A percentile compares a stretch with the other conserved stretches of the same genome.
These are phyloP conservation scores for Ascochyta viciae-villosae DNA, from an alignment of 2,329 filamentous ascomycete species.

Conservation along the genomic window DNA sequence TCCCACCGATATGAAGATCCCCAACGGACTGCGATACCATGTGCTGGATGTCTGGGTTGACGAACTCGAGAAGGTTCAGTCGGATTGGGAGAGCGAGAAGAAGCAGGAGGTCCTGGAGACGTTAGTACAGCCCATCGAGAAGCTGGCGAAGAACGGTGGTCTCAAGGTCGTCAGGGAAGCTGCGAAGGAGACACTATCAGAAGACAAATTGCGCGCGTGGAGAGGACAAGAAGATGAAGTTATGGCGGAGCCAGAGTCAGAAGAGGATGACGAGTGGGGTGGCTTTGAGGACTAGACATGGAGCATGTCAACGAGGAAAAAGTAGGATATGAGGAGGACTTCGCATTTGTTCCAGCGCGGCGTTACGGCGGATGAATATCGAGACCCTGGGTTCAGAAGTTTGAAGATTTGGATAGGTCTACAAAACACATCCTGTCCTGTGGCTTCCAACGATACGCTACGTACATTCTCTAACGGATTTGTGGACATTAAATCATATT, in stretches of 20 bases:
- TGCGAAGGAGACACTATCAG: slow-evolving; percentile 73
- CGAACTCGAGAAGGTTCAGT: slow-evolving; percentile 76
- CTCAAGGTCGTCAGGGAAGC: slow-evolving; percentile 76
- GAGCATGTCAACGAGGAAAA: background rate
- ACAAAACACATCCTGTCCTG: background rate
- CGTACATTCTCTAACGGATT: background rate
- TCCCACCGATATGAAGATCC: slow-evolving; percentile 64
- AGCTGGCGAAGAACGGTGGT: slow-evolving; percentile 62
- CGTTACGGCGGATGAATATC: slow-evolving; percentile 28
- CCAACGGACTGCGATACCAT: slow-evolving; percentile 86
- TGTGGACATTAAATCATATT: background rate
- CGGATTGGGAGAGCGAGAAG: slow-evolving; percentile 49
- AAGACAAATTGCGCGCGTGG: slow-evolving; percentile 76
- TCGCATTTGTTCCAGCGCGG: slow-evolving; percentile 35
- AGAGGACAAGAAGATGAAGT: slow-evolving; percentile 49
- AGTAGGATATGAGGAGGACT: background rate
- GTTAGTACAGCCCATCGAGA: slow-evolving; percentile 64
- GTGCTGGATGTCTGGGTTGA: slow-evolving; percentile 91
- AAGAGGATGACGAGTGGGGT: slow-evolving; percentile 69
- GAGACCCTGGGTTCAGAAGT: background rate
- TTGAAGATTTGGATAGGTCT: background rate
- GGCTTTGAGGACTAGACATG: slow-evolving; percentile 69
- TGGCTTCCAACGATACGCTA: background rate
- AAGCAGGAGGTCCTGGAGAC: slow-evolving; percentile 51
- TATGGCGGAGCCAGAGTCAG: slow-evolving; percentile 46